A percentile compares a stretch with the other conserved stretches of the same genome.
phyloP scores from a whole-genome alignment of 208 protist genomes.

The Angomonas desouzai region DNA sequence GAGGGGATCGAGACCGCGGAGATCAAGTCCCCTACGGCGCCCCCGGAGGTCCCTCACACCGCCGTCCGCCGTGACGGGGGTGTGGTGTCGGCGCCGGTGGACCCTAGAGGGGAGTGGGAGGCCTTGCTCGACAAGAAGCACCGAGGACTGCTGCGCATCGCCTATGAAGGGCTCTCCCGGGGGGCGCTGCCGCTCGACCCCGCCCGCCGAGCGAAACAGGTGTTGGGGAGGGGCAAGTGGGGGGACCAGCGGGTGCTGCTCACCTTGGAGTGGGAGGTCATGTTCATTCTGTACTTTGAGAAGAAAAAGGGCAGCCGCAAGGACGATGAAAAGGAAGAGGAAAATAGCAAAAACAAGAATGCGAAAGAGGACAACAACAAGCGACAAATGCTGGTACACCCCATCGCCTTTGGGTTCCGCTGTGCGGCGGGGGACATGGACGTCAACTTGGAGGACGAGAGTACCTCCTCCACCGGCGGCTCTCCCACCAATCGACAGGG shows the following conservation, averaged over 20 bases:
- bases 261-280: constrained; percentile 74
- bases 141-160: constrained; percentile 59
- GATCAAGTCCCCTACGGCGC: not conserved
- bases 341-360: not conserved
- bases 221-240: constrained; percentile 65
- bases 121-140: constrained; percentile 41
- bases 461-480: not conserved
- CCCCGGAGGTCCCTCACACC: not conserved
- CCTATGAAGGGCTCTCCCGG: constrained; percentile 58
- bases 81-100: not conserved
- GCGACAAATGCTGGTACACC: constrained; percentile 73
- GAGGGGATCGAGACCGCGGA: not conserved
- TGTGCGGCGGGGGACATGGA: constrained; percentile 30
- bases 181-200: constrained; percentile 62
- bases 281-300: constrained; percentile 78
- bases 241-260: constrained; percentile 58
- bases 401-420: constrained; percentile 53
- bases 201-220: constrained; percentile 35
- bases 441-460: not conserved
- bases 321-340: constrained; percentile 27
- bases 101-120: constrained; percentile 28
- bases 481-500: not conserved
- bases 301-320: constrained; percentile 18
- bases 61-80: not conserved
- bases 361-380: constrained; percentile 17